A percentile compares a stretch with the other conserved stretches of the same genome.
Evolutionary conservation across 495 filamentous ascomycete genomes (phyloP).

Genomic region (Penicillium cataractarum): DNA sequence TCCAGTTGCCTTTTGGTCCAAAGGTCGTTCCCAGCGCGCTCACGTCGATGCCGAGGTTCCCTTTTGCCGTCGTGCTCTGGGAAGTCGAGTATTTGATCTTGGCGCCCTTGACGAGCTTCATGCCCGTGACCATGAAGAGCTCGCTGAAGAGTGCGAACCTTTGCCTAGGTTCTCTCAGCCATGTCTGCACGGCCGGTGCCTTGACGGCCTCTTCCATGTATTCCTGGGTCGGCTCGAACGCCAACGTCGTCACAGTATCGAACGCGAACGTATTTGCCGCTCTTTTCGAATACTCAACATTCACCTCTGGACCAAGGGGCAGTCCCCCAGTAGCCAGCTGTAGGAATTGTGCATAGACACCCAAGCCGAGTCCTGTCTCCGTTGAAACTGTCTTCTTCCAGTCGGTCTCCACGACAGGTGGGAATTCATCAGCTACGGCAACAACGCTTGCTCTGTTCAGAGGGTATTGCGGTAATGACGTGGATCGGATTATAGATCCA

Average conservation of each 20-base stretch:
- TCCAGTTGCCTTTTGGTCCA: constrained; percentile 31
- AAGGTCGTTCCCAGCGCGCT: constrained; percentile 23
- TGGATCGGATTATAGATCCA: constrained; percentile 39
- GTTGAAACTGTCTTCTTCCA: constrained; percentile 35
- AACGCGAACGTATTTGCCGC: constrained; percentile 28
- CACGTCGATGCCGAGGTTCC: constrained; percentile 29
- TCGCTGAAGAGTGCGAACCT: constrained; percentile 21
- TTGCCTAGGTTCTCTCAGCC: constrained; percentile 33
- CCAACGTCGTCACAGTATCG: constrained; percentile 30
- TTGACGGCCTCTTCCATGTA: constrained; percentile 33
- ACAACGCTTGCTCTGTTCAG: constrained; percentile 26
- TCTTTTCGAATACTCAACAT: constrained; percentile 24
- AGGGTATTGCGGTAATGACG: constrained; percentile 35
- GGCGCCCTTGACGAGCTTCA: constrained; percentile 37
- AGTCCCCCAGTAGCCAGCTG: constrained; percentile 31
- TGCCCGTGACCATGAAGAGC: constrained; percentile 36
- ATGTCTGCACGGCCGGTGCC: constrained; percentile 35
- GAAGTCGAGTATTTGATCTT: constrained; percentile 35
- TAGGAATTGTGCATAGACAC: constrained; percentile 39
- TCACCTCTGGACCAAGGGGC: constrained; percentile 27
- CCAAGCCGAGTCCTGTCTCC: constrained; percentile 26
- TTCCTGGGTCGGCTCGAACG: constrained; percentile 33
- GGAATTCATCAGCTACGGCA: constrained; percentile 28
- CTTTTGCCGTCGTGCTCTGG: constrained; percentile 20
- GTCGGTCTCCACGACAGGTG: constrained; percentile 35